These are phyloP conservation scores for Rhododendron ovatum DNA, from an alignment of 148 eudicot genomes.

Conservation along the genomic window DNA sequence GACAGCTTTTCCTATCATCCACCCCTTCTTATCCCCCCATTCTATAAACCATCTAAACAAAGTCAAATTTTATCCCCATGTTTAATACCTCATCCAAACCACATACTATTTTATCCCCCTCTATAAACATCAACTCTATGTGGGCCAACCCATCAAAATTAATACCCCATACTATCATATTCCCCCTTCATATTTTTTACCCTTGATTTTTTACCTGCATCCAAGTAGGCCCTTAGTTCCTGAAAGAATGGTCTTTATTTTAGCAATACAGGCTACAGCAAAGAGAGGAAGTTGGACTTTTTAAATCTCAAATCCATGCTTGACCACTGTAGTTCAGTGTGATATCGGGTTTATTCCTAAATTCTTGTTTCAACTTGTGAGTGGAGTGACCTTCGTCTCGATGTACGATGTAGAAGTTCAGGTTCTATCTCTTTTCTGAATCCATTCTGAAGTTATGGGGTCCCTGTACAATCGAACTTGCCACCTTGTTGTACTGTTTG, in stretches of 20 bases:
- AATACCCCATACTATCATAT: too few relatives aligned
- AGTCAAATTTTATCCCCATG: too few relatives aligned
- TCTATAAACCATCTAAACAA: too few relatives aligned
- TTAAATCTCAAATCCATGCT: neutral
- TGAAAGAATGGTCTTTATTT: neutral
- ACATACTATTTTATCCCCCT: too few relatives aligned
- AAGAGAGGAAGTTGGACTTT: neutral
- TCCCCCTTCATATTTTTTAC: too few relatives aligned
- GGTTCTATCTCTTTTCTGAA: neutral
- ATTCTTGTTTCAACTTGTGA: neutral
- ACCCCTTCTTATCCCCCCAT: too few relatives aligned
- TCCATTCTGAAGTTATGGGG: neutral
- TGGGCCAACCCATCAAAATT: too few relatives aligned
- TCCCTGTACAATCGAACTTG: neutral
- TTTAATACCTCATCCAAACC: too few relatives aligned
- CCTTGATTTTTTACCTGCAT: too few relatives aligned
- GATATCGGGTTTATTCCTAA: neutral
- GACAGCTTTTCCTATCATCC: too few relatives aligned
- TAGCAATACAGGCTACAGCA: neutral
- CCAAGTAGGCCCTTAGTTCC: neutral
- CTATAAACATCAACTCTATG: too few relatives aligned
- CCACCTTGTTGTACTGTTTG: neutral
- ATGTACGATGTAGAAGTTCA: neutral
- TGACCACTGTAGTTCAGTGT: neutral
- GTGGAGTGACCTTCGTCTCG: neutral